phyloP scores from a whole-genome alignment of 495 filamentous ascomycete genomes.

The Cryomyces minteri region DNA sequence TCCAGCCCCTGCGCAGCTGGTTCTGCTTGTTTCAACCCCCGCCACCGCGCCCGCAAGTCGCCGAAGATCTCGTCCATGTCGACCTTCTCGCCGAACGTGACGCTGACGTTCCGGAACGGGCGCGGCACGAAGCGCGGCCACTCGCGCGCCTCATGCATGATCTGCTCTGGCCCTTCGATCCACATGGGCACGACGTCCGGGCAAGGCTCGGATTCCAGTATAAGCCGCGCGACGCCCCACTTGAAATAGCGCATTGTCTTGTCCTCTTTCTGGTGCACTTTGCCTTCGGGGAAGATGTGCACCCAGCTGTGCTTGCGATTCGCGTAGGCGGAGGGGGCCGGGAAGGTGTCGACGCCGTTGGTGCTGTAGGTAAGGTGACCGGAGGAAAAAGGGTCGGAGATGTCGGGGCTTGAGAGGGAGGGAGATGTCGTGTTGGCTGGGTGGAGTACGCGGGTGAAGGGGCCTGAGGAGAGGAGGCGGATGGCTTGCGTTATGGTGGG shows the following conservation, averaged over 20 bases:
- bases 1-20: slow-evolving; percentile 15
- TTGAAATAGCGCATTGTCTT: slow-evolving; percentile 89
- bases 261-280: slow-evolving; percentile 69
- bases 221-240: slow-evolving; percentile 81
- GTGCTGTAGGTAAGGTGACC: slow-evolving; percentile 47
- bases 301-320: slow-evolving; percentile 54
- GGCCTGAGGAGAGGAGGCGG: slow-evolving; percentile 54
- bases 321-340: slow-evolving; percentile 34
- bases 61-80: slow-evolving; percentile 44
- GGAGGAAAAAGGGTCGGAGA: slow-evolving; percentile 37
- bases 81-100: slow-evolving; percentile 54
- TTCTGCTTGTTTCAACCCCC: slow-evolving; percentile 27
- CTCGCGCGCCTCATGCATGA: slow-evolving; percentile 65
- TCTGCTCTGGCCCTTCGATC: slow-evolving; percentile 64
- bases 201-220: slow-evolving; percentile 66
- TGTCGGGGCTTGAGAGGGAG: slow-evolving; percentile 28
- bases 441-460: slow-evolving; percentile 15
- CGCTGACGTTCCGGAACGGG: slow-evolving; percentile 43
- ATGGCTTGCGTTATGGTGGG: slow-evolving; percentile 76
- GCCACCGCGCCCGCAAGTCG: slow-evolving; percentile 52
- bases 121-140: slow-evolving; percentile 76
- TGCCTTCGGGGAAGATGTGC: slow-evolving; percentile 91
- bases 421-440: slow-evolving; percentile 4
- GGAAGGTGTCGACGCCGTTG: slow-evolving; percentile 35
- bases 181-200: slow-evolving; percentile 88